phyloP scores from a whole-genome alignment of 2,329 filamentous ascomycete genomes.

The Neonectria hederae region DNA sequence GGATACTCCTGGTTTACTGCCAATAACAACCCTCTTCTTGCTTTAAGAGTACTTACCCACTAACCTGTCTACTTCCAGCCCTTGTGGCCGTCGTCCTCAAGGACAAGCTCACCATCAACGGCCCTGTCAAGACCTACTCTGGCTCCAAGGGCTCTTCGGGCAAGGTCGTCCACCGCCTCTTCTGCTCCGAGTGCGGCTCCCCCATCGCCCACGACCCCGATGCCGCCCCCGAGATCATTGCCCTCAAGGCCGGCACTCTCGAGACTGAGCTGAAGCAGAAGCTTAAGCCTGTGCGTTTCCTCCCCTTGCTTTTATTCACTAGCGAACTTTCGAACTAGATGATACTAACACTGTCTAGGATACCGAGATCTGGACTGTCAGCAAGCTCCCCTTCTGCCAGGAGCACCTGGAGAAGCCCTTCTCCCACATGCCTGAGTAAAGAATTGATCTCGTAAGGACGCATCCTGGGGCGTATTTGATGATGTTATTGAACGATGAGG shows the following conservation, averaged over 20 bases:
- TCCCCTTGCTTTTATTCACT: not conserved
- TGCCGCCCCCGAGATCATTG: conserved; percentile 75
- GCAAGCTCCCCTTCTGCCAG: conserved; percentile 76
- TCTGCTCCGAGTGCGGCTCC: conserved; percentile 75
- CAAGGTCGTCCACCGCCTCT: conserved; percentile 72
- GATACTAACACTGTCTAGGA: conserved; percentile 52
- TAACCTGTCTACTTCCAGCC: conserved; percentile 52
- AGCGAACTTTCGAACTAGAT: not conserved
- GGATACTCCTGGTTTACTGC: not conserved
- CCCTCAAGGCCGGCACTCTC: conserved; percentile 73
- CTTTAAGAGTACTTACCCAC: not conserved
- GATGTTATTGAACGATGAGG: conserved; percentile 16
- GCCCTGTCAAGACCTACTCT: conserved; percentile 71
- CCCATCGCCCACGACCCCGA: conserved; percentile 77
- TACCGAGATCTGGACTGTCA: conserved; percentile 74
- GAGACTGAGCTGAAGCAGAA: conserved; percentile 72
- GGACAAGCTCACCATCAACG: conserved; percentile 70
- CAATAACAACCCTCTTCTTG: not conserved
- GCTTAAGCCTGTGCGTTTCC: conserved; percentile 66
- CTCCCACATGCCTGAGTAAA: conserved; percentile 69
- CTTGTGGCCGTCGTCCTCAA: conserved; percentile 74
- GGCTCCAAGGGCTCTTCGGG: conserved; percentile 66
- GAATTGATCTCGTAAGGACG: not conserved
- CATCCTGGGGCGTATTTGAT: not conserved
- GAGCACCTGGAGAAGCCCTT: conserved; percentile 72